Conservation (phyloP, 805 yeast species). For the Starmerella ratchasimensis region DNA sequence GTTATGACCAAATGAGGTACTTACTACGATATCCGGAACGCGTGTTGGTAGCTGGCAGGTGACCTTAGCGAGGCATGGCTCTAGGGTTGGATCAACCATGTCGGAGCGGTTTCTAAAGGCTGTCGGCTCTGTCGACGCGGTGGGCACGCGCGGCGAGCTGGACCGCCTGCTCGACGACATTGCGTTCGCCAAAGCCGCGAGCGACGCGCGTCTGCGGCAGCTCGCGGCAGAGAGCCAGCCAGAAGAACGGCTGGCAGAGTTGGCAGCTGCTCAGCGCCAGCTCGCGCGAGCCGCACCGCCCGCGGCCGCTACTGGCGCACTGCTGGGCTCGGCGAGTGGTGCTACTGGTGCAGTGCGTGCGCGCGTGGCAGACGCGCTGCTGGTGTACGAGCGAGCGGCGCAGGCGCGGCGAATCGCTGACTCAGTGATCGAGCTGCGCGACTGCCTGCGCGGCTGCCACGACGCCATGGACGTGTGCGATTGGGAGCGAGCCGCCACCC, state of each 20-base stretch:
- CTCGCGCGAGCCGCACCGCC: constrained; percentile 8
- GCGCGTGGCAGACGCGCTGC: constrained; percentile 10
- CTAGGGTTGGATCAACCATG: not conserved
- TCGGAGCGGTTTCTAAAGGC: constrained; percentile 1
- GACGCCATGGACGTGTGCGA: constrained; percentile 54
- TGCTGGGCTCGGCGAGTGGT: constrained; percentile 12
- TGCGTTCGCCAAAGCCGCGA: constrained; percentile 6
- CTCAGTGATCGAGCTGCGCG: constrained; percentile 51
- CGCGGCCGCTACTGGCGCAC: constrained; percentile 9
- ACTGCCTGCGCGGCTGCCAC: constrained; percentile 48
- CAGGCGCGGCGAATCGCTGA: constrained; percentile 51
- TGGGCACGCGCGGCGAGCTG: constrained; percentile 18
- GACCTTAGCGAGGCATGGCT: no score
- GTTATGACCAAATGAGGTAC: no score
- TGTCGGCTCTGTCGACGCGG: constrained; percentile 1
- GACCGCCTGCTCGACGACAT: constrained; percentile 14
- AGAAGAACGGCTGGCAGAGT: constrained; percentile 5
- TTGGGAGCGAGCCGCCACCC: constrained; percentile 66
- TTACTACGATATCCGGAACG: no score
- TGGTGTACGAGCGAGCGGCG: constrained; percentile 34
- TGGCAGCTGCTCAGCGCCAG: constrained; percentile 8
- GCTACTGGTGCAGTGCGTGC: constrained; percentile 5
- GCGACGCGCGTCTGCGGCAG: constrained; percentile 6
- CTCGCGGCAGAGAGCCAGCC: constrained; percentile 4
- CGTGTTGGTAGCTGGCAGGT: no score